Evolutionary conservation across 2,329 filamentous ascomycete genomes (phyloP).

Genomic region (Byssoonygena ceratinophila): DNA sequence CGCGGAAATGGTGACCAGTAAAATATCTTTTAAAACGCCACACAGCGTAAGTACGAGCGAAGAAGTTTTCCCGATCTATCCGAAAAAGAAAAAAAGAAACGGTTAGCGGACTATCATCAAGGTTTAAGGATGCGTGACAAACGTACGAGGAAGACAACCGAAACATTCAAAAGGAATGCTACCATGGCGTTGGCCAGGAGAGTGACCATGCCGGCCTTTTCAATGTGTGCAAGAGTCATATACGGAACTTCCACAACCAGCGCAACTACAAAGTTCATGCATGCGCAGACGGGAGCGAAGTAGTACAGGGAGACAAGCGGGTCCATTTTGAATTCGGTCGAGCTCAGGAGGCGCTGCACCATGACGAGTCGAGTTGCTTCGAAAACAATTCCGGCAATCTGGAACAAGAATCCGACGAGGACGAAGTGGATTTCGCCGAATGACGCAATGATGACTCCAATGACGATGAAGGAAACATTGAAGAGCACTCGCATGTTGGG

Average conservation of each 20-base stretch:
- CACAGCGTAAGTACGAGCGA: conserved; percentile 75
- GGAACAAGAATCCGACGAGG: conserved; percentile 53
- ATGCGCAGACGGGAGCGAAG: conserved; percentile 72
- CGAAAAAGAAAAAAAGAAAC: too few species aligned
- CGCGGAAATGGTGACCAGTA: conserved; percentile 66
- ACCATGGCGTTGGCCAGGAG: conserved; percentile 64
- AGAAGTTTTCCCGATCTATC: conserved; percentile 75
- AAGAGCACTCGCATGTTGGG: conserved; percentile 77
- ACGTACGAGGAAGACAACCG: conserved; percentile 70
- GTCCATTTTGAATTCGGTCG: conserved; percentile 75
- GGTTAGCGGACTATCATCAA: neutral
- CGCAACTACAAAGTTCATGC: conserved; percentile 66
- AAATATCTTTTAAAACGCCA: conserved; percentile 78
- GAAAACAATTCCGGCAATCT: conserved; percentile 65
- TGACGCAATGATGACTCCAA: conserved; percentile 89
- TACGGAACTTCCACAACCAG: conserved; percentile 57
- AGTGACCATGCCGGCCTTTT: conserved; percentile 53
- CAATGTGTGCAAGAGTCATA: conserved; percentile 57
- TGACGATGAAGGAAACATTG: conserved; percentile 88
- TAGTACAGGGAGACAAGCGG: conserved; percentile 82
- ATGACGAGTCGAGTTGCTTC: conserved; percentile 74
- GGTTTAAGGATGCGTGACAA: neutral
- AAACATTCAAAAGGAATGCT: conserved; percentile 71
- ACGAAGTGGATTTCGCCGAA: conserved; percentile 91
- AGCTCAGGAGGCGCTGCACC: conserved; percentile 72